Evolutionary conservation across 2,329 filamentous ascomycete genomes (phyloP).

Genomic region (Pseudocercospora pini-densiflorae): DNA sequence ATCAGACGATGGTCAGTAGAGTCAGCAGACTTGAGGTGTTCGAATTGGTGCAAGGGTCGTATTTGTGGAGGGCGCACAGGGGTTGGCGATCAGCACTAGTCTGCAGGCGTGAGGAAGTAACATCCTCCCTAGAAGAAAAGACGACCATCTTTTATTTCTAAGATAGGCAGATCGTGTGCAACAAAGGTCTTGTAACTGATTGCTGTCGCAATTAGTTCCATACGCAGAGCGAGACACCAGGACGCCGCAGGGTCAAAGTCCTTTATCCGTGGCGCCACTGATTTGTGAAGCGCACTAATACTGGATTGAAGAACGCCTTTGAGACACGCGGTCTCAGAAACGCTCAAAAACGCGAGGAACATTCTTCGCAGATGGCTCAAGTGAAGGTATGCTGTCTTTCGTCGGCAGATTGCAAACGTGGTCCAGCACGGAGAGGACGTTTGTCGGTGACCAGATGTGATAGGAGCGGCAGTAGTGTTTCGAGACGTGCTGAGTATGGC

Average conservation of each 20-base stretch:
- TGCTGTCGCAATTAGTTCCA: background rate
- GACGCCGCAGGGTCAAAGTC: background rate
- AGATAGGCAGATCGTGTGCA: background rate
- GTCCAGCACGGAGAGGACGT: background rate
- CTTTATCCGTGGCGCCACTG: conserved; percentile 3
- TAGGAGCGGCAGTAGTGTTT: background rate
- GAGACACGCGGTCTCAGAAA: background rate
- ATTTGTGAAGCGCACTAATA: background rate
- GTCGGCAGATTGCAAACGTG: background rate
- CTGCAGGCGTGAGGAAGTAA: background rate
- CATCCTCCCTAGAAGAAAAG: background rate
- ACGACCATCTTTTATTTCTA: background rate
- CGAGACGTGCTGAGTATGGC: background rate
- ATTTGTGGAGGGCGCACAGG: background rate
- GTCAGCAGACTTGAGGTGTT: background rate
- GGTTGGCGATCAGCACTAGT: background rate
- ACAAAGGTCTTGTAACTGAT: background rate
- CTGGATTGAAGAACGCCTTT: background rate
- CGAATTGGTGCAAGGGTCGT: background rate
- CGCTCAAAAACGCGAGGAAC: background rate
- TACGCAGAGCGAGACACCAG: conserved; percentile 4
- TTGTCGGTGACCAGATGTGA: background rate
- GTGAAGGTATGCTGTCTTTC: background rate
- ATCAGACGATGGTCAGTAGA: conserved; percentile 6
- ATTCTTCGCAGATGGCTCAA: background rate